Evolutionary conservation across 108 stramenopile genomes (phyloP).

Genomic region (Nitzschia putrida): DNA sequence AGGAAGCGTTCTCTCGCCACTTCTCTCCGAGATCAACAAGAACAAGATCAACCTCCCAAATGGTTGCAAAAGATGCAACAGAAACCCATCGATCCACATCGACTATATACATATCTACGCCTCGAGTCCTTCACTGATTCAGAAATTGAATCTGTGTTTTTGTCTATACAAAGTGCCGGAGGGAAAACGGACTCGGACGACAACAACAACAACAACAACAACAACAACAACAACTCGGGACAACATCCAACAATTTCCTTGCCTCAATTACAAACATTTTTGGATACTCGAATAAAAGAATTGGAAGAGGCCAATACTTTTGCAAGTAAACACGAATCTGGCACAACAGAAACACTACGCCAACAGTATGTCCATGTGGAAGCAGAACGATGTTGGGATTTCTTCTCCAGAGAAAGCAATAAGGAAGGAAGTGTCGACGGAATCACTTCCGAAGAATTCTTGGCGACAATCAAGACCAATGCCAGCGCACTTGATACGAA

Average conservation of each 20-base stretch:
- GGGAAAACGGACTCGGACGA: not conserved
- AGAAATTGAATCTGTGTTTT: conserved; percentile 11
- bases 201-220: not conserved
- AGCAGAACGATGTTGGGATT: conserved; percentile 20
- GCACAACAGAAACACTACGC: conserved; percentile 5
- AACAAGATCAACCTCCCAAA: too few species aligned
- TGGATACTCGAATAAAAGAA: conserved; percentile 5
- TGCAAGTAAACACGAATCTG: not conserved
- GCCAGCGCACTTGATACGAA: conserved; percentile 53
- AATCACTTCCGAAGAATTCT: conserved; percentile 42
- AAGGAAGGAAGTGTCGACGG: not conserved
- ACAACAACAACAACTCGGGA: too few species aligned
- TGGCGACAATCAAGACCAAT: conserved; percentile 19
- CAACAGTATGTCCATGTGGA: conserved; percentile 10
- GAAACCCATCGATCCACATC: conserved; percentile 11
- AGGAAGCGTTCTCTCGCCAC: too few species aligned
- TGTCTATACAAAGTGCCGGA: not conserved
- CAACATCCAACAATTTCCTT: not conserved
- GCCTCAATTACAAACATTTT: conserved; percentile 2
- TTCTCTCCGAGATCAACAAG: too few species aligned
- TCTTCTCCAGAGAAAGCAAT: conserved; percentile 2
- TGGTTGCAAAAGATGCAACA: not conserved
- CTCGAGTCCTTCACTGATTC: conserved; percentile 6
- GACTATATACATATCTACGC: conserved; percentile 10
- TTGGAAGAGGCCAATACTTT: conserved; percentile 5